Evolutionary conservation across 805 yeast genomes (phyloP), one percentile per base, ranked within the genome.

Genomic region (Wickerhamomyces chambardii): DNA sequence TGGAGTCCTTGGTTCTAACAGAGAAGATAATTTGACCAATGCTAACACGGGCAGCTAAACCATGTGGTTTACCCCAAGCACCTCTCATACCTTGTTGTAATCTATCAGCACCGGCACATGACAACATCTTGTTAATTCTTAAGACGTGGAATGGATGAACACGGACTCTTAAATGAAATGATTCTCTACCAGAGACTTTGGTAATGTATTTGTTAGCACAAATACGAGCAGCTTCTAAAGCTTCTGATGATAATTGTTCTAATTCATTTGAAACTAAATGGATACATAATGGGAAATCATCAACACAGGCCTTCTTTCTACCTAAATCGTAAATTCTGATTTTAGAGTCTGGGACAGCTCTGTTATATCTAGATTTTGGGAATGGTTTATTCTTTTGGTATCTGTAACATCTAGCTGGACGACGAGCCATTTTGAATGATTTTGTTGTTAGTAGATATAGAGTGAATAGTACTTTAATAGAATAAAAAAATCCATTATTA

Each of bases 81-180:
- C 95, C 95, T 86, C 98, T 90, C 98, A 92, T 92, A 89, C 98
- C 98, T 78, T 92, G 97, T 78, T 92, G 98, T 75, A 92, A 82
- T 84, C 98, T 87, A 90, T 92, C 98, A 68, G 98, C 98, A 85
- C 98, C 98, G 77, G 98, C 98, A 80, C 98, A 92, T 65, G 98
- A 92, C 95, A 92, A 87, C 98, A 92, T 92, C 86, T 92, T 92
- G 92, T 92, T 92, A 79, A 92, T 92, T 76, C 98, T 84, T 70
- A 92, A 81, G 56, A 92, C 98, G 81, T 92, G 98, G 97, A 84
- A 92, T 59, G 98, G 98, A 75, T 92, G 98, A 64, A 89, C 97
- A 78, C 98, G 89, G 71, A 92, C 86, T 78, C 98, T 87, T 78
- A 92, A 78, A 78, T 92, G 98, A 98, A 92, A 92, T 59, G 97